Base-by-base conservation (phyloP, 805 yeast species). In the Sugiyamaella mastotermitis region DNA sequence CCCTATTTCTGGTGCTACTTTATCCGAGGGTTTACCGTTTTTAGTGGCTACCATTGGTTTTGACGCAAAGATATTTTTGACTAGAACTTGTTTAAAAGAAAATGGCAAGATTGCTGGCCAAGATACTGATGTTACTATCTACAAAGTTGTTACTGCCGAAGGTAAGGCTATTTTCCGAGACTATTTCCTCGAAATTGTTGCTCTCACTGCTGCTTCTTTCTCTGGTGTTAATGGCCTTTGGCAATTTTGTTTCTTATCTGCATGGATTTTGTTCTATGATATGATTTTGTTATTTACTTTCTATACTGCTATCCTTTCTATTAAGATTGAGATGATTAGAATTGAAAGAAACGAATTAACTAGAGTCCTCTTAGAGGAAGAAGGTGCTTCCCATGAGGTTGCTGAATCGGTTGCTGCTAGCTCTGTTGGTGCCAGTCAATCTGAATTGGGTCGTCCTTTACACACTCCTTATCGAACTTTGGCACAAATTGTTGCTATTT, bases 11-110 rank as follows among this genome's bases (percentile, higher is more conserved):
- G 66, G 85, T 39, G 65, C 83, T 39, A 76, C 84, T 39, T 68
- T 90, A 48, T 75, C 87, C 41, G 97, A 90, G 64, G 97, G 97
- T 23, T 64, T 90, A 32, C 98, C 98, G 16, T 90, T 90, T 61
- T 72, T 90, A 54, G 94, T 90, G 16, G 86, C 94, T 15, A 80
- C 86, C 3, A 76, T 90, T 55, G 98, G 97, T 1, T 90, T 90
- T 62, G 87, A 85, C 57, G 83, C 84, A 58, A 86, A 88, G 53
- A 74, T 85, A 14, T 68, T 76, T 9, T 70, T 87, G 46, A 81
- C 96, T 1, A 52, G 58, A 17, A 57, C 60, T 32, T 56, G 61
- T 44, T 34, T 49, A 35, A 41, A 50, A 45, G 35, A 51, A 15
- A 44, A 35, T 27, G 31, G 33, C 16, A 32, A 30, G 33, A 47